Evolutionary conservation across 129 eudicot species (phyloP).

Genomic region (Smallanthus sonchifolius): DNA sequence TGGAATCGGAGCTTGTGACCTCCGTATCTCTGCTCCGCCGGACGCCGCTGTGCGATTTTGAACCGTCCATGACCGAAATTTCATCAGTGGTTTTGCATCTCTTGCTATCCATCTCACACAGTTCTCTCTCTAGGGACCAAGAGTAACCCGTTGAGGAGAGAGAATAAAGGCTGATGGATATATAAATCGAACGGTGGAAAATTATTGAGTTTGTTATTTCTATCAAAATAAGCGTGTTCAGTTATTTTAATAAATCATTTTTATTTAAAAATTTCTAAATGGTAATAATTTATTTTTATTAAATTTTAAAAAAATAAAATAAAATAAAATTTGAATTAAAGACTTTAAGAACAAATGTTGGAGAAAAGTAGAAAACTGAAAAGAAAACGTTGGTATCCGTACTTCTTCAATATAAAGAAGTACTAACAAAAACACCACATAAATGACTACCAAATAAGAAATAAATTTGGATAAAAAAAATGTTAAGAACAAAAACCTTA

Average conservation of each 20-base stretch:
- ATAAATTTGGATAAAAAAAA: too few species aligned
- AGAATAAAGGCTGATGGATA: constrained; percentile 22
- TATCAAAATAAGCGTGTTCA: background rate
- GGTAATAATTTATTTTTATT: too few species aligned
- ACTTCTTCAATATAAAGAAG: too few species aligned
- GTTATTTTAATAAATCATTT: background rate
- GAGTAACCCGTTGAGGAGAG: constrained; percentile 29
- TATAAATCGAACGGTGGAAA: constrained; percentile 48
- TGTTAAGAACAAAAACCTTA: too few species aligned
- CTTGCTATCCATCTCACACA: constrained; percentile 16
- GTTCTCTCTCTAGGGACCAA: constrained; percentile 20
- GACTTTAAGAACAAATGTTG: too few species aligned
- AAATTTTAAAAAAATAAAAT: too few species aligned
- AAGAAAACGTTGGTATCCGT: too few species aligned
- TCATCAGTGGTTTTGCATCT: constrained; percentile 22
- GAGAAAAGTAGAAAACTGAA: too few species aligned
- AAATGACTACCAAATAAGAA: too few species aligned
- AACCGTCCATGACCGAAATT: constrained; percentile 28
- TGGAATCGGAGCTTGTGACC: constrained; percentile 20
- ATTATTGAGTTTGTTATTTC: constrained; percentile 37
- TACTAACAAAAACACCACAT: too few species aligned
- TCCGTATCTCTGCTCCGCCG: constrained; percentile 26
- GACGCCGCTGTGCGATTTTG: constrained; percentile 15
- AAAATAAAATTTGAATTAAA: too few species aligned
- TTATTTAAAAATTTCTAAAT: background rate